A percentile compares a stretch with the other conserved stretches of the same genome.
Evolutionary conservation across 208 protist genomes (phyloP).

Genomic region (Crithidia expoeki): DNA sequence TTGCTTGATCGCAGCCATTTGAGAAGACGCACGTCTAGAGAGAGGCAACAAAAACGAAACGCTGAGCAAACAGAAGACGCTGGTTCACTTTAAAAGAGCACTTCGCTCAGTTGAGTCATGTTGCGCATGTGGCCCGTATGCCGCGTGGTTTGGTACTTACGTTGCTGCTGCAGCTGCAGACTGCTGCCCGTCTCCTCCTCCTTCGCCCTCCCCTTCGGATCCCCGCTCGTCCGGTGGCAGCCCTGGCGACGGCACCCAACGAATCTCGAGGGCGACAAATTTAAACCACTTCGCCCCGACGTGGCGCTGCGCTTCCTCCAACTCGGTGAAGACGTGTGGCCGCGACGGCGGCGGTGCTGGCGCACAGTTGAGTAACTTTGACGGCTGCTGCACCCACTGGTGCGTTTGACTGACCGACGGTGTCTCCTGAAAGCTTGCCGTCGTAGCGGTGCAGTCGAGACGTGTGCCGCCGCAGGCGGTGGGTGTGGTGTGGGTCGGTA

Average conservation of each 20-base stretch:
- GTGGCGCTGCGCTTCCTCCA: background rate
- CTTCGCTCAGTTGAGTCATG: no score
- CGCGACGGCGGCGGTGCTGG: background rate
- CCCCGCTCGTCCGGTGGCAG: slow-evolving; percentile 21
- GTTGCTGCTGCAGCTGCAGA: no score
- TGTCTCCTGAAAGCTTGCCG: background rate
- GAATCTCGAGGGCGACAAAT: slow-evolving; percentile 21
- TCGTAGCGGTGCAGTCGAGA: background rate
- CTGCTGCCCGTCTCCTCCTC: no score
- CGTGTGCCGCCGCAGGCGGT: background rate
- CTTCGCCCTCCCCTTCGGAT: background rate
- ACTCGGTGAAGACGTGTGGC: background rate
- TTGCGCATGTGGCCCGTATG: no score
- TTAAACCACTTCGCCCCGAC: slow-evolving; percentile 20
- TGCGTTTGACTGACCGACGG: slow-evolving; percentile 11
- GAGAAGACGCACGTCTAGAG: no score
- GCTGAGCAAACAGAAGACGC: no score
- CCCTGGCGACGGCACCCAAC: slow-evolving; percentile 25
- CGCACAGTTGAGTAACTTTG: background rate
- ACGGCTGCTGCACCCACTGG: background rate
- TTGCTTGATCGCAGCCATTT: no score
- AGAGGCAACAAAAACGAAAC: no score
- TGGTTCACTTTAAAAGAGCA: no score
- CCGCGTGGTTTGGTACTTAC: no score
- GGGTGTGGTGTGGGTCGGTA: background rate